Evolutionary conservation across 139 green algal genomes (phyloP), one percentile per base, ranked within the genome.

Genomic region (Pleodorina starrii): DNA sequence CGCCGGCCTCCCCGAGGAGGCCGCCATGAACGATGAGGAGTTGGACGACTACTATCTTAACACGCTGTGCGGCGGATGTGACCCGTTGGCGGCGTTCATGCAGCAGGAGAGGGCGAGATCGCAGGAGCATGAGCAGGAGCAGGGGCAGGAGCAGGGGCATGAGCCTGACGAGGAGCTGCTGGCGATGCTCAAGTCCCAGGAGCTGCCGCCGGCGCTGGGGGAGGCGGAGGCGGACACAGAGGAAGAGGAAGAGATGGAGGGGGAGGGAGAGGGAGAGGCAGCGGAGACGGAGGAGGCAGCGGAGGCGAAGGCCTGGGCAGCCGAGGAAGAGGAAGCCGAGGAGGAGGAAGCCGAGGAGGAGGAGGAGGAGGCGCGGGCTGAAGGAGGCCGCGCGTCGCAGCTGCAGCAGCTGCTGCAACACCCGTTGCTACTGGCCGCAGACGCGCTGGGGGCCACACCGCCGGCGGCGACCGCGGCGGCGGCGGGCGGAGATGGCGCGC

Each of bases 11-110:
- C 21, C 43, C 25, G 23, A 11, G 10, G 74, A 10, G 12, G 4
- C 77, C n/a, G 16, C 51, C 50, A 86, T 86, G 80, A 40, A 76
- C 42, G 80, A 86, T 27, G 80, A 86, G 11, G 80, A 86, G 59
- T 29, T 86, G 80, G 80, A 86, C 42, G 80, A 86, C 11, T 86
- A 86, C 38, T 86, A 86, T 57, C 27, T 86, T 0, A 77, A 63
- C 44, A 79, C 44, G 32, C 44, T 88, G 40, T 88, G 82, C 46
- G 82, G 82, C 11, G 82, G 82, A n/a, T 36, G 32, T 36, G 82
- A 88, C 82, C 82, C 66, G 1, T n/a, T 88, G n/a, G 66, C 43
- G 23, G 82, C n/a, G 21, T 79, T 88, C 60, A 43, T 74, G 51
- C 36, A 85, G 57, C 78, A 85, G 78, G 51, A 73, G 76, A n/a